These are phyloP conservation scores for Claviceps africana DNA, from an alignment of 2,329 filamentous ascomycete genomes.

Conservation along the genomic window DNA sequence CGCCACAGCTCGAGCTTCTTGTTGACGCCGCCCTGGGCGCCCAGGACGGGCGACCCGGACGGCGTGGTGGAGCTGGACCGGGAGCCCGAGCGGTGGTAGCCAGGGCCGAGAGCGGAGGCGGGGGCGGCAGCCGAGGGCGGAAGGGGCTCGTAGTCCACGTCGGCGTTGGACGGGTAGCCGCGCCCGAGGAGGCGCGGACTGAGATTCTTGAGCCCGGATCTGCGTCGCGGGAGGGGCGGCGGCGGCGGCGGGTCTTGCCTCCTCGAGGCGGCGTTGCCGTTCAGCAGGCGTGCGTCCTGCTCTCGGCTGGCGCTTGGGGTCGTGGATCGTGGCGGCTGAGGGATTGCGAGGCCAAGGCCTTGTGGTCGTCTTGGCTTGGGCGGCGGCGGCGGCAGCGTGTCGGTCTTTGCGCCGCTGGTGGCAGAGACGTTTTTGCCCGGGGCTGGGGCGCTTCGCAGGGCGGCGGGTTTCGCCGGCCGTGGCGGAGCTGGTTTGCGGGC, in stretches of 20 bases:
- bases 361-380: slow-evolving; percentile 24
- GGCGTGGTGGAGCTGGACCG: slow-evolving; percentile 17
- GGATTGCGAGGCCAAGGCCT: slow-evolving; percentile 9
- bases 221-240: slow-evolving; percentile 33
- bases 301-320: slow-evolving; percentile 10
- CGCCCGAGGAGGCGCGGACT: slow-evolving; percentile 19
- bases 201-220: slow-evolving; percentile 22
- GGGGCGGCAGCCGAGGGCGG: slow-evolving; percentile 16
- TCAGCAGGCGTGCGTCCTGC: slow-evolving; percentile 17
- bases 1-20: slow-evolving; percentile 64
- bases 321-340: slow-evolving; percentile 25
- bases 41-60: slow-evolving; percentile 20
- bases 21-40: slow-evolving; percentile 28
- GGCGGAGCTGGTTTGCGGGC: slow-evolving; percentile 32
- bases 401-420: not conserved
- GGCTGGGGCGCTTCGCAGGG: slow-evolving; percentile 33
- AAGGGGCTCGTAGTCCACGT: slow-evolving; percentile 27
- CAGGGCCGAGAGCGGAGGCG: slow-evolving; percentile 8
- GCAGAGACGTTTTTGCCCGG: slow-evolving; percentile 1
- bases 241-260: slow-evolving; percentile 24
- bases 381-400: slow-evolving; percentile 12
- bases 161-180: slow-evolving; percentile 22
- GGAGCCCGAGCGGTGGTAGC: slow-evolving; percentile 12
- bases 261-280: slow-evolving; percentile 15
- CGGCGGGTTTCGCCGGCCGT: slow-evolving; percentile 42